Base-by-base conservation (phyloP, 2,329 filamentous ascomycete species). In the Alternaria conjuncta region DNA sequence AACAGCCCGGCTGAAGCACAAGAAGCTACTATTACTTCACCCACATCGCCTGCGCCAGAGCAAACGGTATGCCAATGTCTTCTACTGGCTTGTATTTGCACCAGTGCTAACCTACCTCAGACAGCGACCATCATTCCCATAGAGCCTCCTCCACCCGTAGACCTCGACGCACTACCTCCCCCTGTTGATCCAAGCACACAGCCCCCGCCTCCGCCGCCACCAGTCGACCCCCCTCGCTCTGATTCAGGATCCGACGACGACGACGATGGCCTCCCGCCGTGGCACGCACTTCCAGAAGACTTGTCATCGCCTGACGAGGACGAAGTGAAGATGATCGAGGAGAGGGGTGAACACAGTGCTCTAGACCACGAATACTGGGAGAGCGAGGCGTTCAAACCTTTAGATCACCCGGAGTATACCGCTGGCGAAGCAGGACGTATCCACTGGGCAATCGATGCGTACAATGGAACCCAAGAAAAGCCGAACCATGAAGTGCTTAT, bases 341-440 rank as follows among this genome's bases (percentile, higher is more conserved):
- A 80, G 4, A 77, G 77, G 5, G 80, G 80, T 54, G 83, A 86
- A 58, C 81, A 86, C 64, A 88, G 84, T 73, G 88, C 87, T n/a
- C 71, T 84, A 49, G 86, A 90, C 66, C 83, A 88, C 71, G 78
- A 83, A 20, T 83, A 89, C 71, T 89, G 87, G 86, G 86, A 89
- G 73, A 83, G 83, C 63, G 82, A 84, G 66, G 85, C 88, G 9
- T 89, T 86, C 68, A 79, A 82, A 25, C 81, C 85, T 4, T 78
- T 88, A 9, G 83, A 89, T 7, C 87, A 90, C 66, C 86, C 87
- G 0, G 87, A 89, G 63, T 84, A 87, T 66, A 79, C 78, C 11
- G 83, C 86, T 7, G 76, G 78, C n/a, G 84, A 84, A 63, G 86
- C 83, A 63, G 86, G 86, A 44, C 84, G 85, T 30, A 83, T 90